Percentiles rank a stretch among this genome's conserved stretches.
Conservation (phyloP, 179 eudicot species). For the Corrigiola litoralis region DNA sequence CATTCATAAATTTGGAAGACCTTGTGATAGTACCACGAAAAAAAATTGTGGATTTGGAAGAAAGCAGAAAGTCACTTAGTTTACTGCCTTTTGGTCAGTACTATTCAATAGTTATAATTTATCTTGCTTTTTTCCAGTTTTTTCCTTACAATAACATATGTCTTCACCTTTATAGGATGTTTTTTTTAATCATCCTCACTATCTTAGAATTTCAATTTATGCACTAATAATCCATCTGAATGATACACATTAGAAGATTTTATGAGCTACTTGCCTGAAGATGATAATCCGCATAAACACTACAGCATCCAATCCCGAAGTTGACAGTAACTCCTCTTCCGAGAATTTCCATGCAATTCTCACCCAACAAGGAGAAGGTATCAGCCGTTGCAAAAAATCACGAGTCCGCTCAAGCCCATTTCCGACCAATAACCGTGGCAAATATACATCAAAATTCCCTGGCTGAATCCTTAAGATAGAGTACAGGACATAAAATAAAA, state of each 20-base stretch:
- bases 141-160: too few species aligned
- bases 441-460: constrained; percentile 45
- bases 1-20: neutral
- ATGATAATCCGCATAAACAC: constrained; percentile 57
- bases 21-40: neutral
- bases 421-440: constrained; percentile 48
- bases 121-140: too few species aligned
- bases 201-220: neutral
- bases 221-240: constrained; percentile 1
- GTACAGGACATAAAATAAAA: constrained; percentile 54
- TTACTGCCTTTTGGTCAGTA: too few species aligned
- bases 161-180: too few species aligned
- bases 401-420: constrained; percentile 16
- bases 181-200: too few species aligned
- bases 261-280: constrained; percentile 43
- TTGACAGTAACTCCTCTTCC: constrained; percentile 63
- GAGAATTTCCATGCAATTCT: constrained; percentile 58
- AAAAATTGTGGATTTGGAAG: too few species aligned
- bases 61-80: too few species aligned
- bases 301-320: constrained; percentile 79
- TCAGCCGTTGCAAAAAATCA: constrained; percentile 36
- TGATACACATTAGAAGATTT: neutral
- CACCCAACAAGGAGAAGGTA: constrained; percentile 75
- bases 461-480: constrained; percentile 76
- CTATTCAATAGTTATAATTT: too few species aligned